These are phyloP conservation scores for Daldinia loculata DNA, from an alignment of 495 filamentous ascomycete species.

Conservation along the genomic window DNA sequence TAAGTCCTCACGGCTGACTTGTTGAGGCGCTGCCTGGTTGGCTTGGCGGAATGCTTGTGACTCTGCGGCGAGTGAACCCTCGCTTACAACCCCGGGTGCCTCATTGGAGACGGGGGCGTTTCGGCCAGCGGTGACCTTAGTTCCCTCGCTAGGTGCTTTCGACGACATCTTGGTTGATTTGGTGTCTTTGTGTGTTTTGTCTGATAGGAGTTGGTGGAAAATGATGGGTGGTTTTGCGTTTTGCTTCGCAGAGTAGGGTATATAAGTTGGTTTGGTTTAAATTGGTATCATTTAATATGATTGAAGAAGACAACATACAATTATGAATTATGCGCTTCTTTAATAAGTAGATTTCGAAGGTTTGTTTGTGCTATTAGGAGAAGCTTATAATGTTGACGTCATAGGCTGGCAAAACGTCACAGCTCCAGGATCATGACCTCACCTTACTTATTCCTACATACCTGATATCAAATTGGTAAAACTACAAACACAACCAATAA, in stretches of 20 bases:
- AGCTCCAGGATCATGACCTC: constrained; percentile 40
- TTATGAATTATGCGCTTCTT: neutral
- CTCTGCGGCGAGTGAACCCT: constrained; percentile 53
- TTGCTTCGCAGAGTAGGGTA: neutral
- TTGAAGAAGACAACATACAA: neutral
- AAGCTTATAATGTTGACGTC: constrained; percentile 40
- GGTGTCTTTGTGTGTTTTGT: constrained; percentile 1
- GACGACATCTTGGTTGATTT: constrained; percentile 31
- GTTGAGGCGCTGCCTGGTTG: constrained; percentile 21
- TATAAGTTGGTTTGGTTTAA: neutral
- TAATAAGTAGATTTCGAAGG: constrained; percentile 4
- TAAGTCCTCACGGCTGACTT: constrained; percentile 17
- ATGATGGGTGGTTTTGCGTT: constrained; percentile 4
- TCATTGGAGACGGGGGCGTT: constrained; percentile 46
- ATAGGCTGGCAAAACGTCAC: constrained; percentile 35
- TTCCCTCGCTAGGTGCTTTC: constrained; percentile 43
- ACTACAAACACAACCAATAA: neutral
- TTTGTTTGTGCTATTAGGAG: constrained; percentile 9
- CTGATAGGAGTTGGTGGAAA: constrained; percentile 19
- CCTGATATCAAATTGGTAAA: neutral
- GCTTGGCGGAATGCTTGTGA: constrained; percentile 42
- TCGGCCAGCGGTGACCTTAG: constrained; percentile 41
- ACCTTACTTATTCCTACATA: constrained; percentile 34
- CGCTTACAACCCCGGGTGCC: constrained; percentile 43
- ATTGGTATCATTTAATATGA: neutral